Conservation (phyloP, 495 filamentous ascomycete species). For the Hypoxylon trugodes region DNA sequence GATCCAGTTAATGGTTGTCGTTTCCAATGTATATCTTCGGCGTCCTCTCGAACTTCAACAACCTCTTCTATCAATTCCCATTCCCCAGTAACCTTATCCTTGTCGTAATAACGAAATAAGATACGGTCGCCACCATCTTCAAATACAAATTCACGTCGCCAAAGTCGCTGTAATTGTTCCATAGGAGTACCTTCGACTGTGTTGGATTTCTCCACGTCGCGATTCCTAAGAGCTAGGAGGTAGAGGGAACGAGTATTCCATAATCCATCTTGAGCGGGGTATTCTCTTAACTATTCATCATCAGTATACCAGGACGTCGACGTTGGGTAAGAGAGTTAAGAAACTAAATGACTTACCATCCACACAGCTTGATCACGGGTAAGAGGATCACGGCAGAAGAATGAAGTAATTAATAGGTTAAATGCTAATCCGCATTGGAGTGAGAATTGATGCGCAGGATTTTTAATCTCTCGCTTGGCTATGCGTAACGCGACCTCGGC, state of each 20-base stretch:
- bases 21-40: constrained; percentile 12
- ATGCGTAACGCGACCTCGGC: constrained; percentile 6
- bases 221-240: constrained; percentile 11
- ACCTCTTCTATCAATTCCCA: constrained; percentile 23
- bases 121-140: constrained; percentile 21
- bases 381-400: constrained; percentile 18
- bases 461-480: constrained; percentile 12
- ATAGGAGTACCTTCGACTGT: constrained; percentile 6
- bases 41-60: constrained; percentile 7
- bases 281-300: constrained; percentile 11
- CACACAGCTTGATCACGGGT: constrained; percentile 15
- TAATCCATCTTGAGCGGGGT: constrained; percentile 24
- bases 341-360: no score
- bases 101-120: constrained; percentile 14
- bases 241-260: constrained; percentile 15
- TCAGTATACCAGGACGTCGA: no score
- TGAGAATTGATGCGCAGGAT: constrained; percentile 17
- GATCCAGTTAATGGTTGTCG: constrained; percentile 19
- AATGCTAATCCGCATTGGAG: constrained; percentile 13
- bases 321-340: no score
- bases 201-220: neutral
- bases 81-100: constrained; percentile 9
- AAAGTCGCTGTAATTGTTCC: constrained; percentile 20
- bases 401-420: neutral
- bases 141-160: constrained; percentile 23